Conservation (phyloP, 805 yeast species). For the Metschnikowia arizonensis region DNA sequence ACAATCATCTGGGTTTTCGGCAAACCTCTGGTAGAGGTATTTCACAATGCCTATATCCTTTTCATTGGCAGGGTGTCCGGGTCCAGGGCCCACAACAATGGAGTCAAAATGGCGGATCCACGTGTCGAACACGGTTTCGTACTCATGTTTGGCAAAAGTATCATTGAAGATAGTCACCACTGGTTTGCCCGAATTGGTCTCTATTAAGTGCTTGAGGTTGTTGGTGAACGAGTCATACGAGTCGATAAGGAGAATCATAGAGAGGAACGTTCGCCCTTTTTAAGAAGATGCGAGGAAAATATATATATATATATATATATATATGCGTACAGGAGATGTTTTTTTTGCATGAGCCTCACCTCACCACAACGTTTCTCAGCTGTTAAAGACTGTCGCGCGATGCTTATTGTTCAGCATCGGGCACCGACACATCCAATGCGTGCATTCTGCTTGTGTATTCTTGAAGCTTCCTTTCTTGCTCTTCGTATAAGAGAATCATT, state of each 20-base stretch:
- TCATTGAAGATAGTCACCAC: slow-evolving; percentile 65
- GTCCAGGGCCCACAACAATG: slow-evolving; percentile 93
- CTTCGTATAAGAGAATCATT: slow-evolving; percentile 73
- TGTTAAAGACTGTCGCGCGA: background rate
- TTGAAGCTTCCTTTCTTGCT: slow-evolving; percentile 64
- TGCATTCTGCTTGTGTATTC: slow-evolving; percentile 52
- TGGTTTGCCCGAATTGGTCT: slow-evolving; percentile 44
- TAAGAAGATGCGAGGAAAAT: background rate
- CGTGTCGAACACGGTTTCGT: slow-evolving; percentile 32
- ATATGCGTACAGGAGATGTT: background rate
- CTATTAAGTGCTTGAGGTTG: slow-evolving; percentile 65
- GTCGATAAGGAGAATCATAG: slow-evolving; percentile 68
- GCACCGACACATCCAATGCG: slow-evolving; percentile 53
- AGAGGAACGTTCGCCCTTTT: background rate
- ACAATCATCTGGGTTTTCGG: slow-evolving; percentile 9
- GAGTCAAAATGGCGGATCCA: slow-evolving; percentile 60
- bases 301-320: no score
- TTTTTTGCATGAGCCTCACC: background rate
- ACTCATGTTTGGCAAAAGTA: slow-evolving; percentile 34
- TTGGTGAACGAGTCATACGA: slow-evolving; percentile 94
- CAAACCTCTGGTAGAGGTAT: slow-evolving; percentile 41
- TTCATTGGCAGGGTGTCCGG: slow-evolving; percentile 73
- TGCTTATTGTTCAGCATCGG: slow-evolving; percentile 56
- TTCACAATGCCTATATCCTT: slow-evolving; percentile 73
- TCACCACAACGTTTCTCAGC: background rate